Base-by-base conservation (phyloP, 1,139 yeast species). In the Wickerhamomyces sp. region DNA sequence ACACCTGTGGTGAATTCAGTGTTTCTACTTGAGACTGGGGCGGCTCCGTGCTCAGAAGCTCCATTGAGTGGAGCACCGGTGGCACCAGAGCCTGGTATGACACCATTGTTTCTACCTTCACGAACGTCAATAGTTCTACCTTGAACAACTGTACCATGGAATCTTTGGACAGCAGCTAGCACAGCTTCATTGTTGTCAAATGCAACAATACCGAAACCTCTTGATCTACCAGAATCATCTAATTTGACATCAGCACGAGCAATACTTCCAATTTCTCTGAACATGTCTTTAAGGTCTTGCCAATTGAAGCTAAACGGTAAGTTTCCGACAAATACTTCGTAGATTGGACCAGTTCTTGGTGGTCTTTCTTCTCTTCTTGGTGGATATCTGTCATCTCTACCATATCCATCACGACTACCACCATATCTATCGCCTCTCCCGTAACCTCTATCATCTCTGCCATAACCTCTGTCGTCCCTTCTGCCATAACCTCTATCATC, bases 231-330 rank as follows among this genome's bases (percentile, higher is more conserved):
- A 57, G 78, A 75, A 42, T 72, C 75, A 55, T 80, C 87, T 42
- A 73, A 66, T 60, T 81, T 78, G 37, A 91, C 81, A 62, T 90
- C 96, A 4, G 96, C 96, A 52, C 94, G 80, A 34, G 78, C 71
- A 32, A 90, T 87, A 46, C 74, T 78, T 42, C 96, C 96, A 43
- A 80, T 82, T 45, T 76, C 78, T 58, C 88, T 79, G 75, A 90
- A 88, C 60, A 90, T 65, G 61, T 90, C 96, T 62, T 89, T 87
- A 58, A 91, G 72, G 41, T 86, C 84, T 64, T 85, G 93, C 95
- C 96, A 88, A 55, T 79, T 84, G 45, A 79, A 72, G 8, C 86
- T 75, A 66, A 78, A 91, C 27, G 97, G 96, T 53, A 91, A 69
- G 63, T 90, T 88, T 33, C 93, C 88, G 43, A 88, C 81, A 64